Base-by-base conservation (phyloP, 2,329 filamentous ascomycete genomes). In the Aspergillus jensenii region DNA sequence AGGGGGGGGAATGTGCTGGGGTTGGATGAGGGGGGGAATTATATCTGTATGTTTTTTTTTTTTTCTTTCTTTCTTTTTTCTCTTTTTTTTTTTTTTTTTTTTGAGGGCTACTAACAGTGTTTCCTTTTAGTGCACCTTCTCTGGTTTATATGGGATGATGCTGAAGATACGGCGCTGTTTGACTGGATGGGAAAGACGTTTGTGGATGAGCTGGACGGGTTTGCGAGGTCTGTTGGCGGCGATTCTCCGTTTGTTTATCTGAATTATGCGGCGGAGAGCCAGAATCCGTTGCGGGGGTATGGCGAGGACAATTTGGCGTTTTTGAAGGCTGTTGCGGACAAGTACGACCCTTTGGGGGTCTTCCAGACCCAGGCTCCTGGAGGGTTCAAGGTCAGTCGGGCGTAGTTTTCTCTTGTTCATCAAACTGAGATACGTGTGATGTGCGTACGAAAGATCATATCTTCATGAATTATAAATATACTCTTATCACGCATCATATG, bases 381-480 rank as follows among this genome's bases (percentile, higher is more conserved):
- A 4, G 51, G 51, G 27, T 53, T 53, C 17, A 53, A 53, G 31
- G 23, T 44, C 3, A 9, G 17, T 19, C 23, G n/a, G 35, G 39
- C 23, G 14, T 46, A 37, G 46, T 31, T 37, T 3, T 21, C 21
- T 21, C 21, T 21, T 21, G 19, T 21, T 21, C 21, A 21, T 21
- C 21, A 21, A 21, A 37, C 4, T 21, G 31, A 14, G 21, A 21
- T 45, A 9, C 14, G 45, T 21, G 45, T 3, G 23, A 21, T 14
- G 9, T 41, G 41, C 19, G 25, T 52, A 15, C 15, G 9, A 37
- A 46, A 27, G 55, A 4, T 57, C 49, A 54, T 58, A 15, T 58
- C 56, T 25, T 58, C 53, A 39, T 55, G 21, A 54, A 58, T 58
- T 58, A 58, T 44, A 39, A 25, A 44, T 44, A 52, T 50, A 46